Evolutionary conservation across 75 land plant genomes (phyloP), one percentile per base, ranked within the genome.

Genomic region (Selaginella moellendorffii): DNA sequence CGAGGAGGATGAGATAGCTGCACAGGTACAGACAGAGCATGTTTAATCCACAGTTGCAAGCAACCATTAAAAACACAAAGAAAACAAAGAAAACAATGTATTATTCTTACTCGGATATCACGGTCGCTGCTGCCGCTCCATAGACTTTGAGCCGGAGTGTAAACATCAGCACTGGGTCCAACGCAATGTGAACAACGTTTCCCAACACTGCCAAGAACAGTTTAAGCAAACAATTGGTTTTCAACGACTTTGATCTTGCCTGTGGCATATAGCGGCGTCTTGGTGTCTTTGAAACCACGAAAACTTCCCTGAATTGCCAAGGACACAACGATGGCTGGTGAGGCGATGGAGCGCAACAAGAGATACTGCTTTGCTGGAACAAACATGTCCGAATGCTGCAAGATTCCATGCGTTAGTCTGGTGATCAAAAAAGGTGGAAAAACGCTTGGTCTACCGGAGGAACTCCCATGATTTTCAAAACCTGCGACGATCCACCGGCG

Each of bases 121-220:
- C 86, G 75, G 87, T 88, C 9, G 97, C 95, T 76, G 88, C 77
- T 22, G 97, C 97, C 17, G 97, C 97, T 62, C 97, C 97, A 62
- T 77, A 71, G 23, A 92, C 89, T 28, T 86, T 85, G 52, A 83
- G 22, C 31, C 58, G 65, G 51, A 75, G 76, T 22, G 64, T 26
- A 36, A 85, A 88, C 42, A 88, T 92, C n/a, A 92, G 70, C 26
- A 92, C 72, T 27, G 97, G 86, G 54, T 89, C 97, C 66, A 92
- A 58, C 24, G 80, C 53, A 52, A 85, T 77, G 61, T 92, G 85
- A 53, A 73, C 61, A 23, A 77, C 29, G 72, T 90, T 82, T 26
- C 85, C 96, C 20, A 64, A 76, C 54, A 82, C 96, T 90, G 69
- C 62, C 71, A 65, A 26, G 17, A 23, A 29, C 0, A 53, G 52